These are phyloP conservation scores for Pyrenochaeta sp. DNA, from an alignment of 2,329 filamentous ascomycete genomes.

Conservation along the genomic window DNA sequence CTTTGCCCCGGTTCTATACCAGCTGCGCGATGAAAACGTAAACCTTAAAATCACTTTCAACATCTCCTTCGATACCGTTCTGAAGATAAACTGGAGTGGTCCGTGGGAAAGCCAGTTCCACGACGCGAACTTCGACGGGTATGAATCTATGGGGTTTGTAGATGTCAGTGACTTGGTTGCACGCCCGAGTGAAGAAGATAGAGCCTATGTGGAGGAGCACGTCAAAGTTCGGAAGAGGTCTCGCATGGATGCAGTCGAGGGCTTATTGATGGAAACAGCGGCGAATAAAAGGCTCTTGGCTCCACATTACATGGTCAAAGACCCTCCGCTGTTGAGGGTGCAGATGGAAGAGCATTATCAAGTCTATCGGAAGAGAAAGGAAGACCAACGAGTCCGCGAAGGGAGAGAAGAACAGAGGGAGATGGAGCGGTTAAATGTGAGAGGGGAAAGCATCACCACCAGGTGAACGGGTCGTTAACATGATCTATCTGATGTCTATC, in stretches of 20 bases:
- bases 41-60: constrained; percentile 13
- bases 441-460: too few relatives aligned
- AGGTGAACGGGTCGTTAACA: too few relatives aligned
- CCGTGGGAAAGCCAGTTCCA: too few relatives aligned
- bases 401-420: too few relatives aligned
- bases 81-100: constrained; percentile 13
- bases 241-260: background rate
- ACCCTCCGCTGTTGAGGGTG: constrained; percentile 26
- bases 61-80: constrained; percentile 17
- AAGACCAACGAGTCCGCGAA: too few relatives aligned
- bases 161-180: constrained; percentile 16
- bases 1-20: constrained; percentile 20
- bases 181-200: constrained; percentile 15
- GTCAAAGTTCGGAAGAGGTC: background rate
- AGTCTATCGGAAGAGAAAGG: constrained; percentile 9
- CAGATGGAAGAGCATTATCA: constrained; percentile 24
- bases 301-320: constrained; percentile 25
- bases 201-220: constrained; percentile 15
- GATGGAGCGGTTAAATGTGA: too few relatives aligned
- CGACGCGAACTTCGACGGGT: too few relatives aligned
- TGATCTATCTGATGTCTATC: too few relatives aligned
- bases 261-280: constrained; percentile 1
- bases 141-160: constrained; percentile 16
- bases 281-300: constrained; percentile 18
- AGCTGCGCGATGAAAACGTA: constrained; percentile 12